phyloP scores from a whole-genome alignment of 1,139 yeast species.

The Suhomyces choctaworum region DNA sequence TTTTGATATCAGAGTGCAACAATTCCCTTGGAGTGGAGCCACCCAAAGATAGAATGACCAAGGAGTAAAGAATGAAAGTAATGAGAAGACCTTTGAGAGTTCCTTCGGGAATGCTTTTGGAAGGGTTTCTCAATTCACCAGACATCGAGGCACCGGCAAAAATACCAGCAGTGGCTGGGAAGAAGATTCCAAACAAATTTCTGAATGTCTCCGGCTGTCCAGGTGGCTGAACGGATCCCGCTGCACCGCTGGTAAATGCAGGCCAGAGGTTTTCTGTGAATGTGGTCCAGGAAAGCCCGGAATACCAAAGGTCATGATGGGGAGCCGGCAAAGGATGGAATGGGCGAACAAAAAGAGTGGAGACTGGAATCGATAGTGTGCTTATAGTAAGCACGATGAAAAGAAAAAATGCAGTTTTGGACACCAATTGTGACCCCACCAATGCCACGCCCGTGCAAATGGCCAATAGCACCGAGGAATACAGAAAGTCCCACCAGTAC shows the following conservation, averaged over 20 bases:
- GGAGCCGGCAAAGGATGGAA: conserved; percentile 47
- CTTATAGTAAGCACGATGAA: conserved; percentile 70
- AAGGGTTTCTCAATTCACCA: conserved; percentile 86
- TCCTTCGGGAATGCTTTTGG: conserved; percentile 86
- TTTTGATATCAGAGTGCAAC: conserved; percentile 73
- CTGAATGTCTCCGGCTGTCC: conserved; percentile 67
- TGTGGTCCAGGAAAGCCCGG: conserved; percentile 74
- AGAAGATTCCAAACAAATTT: conserved; percentile 88
- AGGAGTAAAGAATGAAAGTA: conserved; percentile 71
- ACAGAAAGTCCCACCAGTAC: conserved; percentile 55
- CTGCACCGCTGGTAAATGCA: conserved; percentile 83
- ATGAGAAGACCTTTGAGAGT: conserved; percentile 77
- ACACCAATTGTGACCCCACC: conserved; percentile 80
- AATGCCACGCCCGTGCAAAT: conserved; percentile 76
- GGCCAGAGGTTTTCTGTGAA: conserved; percentile 70
- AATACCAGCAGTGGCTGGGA: conserved; percentile 97
- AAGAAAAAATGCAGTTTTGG: conserved; percentile 77
- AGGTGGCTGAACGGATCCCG: conserved; percentile 71
- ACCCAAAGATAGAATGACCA: conserved; percentile 80
- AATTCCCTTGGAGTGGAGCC: conserved; percentile 75
- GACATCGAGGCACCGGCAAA: conserved; percentile 99
- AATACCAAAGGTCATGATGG: conserved; percentile 51
- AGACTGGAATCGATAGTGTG: conserved; percentile 79
- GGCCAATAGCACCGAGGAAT: conserved; percentile 66
- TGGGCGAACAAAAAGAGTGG: conserved; percentile 65